A percentile compares a stretch with the other conserved stretches of the same genome.
phyloP scores from a whole-genome alignment of 306 rosid species.

The Prinsepia uniflora region DNA sequence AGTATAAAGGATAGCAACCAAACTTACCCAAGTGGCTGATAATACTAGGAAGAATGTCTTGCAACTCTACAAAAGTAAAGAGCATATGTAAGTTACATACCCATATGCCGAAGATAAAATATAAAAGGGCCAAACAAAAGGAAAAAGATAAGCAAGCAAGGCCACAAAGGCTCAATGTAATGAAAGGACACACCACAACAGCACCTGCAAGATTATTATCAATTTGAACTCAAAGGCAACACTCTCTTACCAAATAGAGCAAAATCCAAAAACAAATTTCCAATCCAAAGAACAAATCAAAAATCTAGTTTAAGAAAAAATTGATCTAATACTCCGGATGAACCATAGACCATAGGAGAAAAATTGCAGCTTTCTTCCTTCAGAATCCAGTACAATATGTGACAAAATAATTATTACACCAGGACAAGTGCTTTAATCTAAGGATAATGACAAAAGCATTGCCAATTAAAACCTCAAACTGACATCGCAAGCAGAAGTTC shows the following conservation, averaged over 20 bases:
- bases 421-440: no score
- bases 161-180: not conserved
- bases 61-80: slow-evolving; percentile 67
- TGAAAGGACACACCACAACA: not conserved
- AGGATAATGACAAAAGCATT: no score
- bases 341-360: not conserved
- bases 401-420: no score
- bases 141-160: not conserved
- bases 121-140: not conserved
- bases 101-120: not conserved
- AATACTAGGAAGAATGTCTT: slow-evolving; percentile 90
- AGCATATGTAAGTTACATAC: not conserved
- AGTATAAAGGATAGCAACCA: not conserved
- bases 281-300: not conserved
- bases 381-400: no score
- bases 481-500: no score
- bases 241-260: not conserved
- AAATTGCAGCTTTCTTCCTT: slow-evolving; percentile 12
- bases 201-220: not conserved
- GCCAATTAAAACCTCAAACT: no score
- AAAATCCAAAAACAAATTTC: not conserved
- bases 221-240: not conserved
- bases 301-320: no score
- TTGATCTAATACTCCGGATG: not conserved
- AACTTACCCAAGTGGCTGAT: slow-evolving; percentile 82